Percentiles rank a stretch among this genome's conserved stretches.
These are phyloP conservation scores for Penicillium italicum DNA, from an alignment of 2,329 filamentous ascomycete genomes.

Conservation along the genomic window DNA sequence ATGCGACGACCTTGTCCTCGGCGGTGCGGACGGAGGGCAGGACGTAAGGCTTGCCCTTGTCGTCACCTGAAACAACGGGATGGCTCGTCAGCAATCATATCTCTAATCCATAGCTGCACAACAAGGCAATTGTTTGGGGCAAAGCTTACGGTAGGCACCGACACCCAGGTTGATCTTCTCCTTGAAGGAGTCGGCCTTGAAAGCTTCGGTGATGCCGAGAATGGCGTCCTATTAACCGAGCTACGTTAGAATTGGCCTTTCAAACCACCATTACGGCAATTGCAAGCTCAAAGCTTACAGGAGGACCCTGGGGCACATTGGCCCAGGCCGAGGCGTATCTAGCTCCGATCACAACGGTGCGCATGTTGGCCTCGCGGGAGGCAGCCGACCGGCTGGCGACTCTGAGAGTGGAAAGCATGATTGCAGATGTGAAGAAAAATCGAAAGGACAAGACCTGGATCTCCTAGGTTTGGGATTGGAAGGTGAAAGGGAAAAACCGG, in stretches of 20 bases:
- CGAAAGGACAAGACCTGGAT: constrained; percentile 7
- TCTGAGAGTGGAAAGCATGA: constrained; percentile 49
- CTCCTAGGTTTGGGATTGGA: constrained; percentile 7
- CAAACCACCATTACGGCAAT: background rate
- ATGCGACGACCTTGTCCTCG: constrained; percentile 77
- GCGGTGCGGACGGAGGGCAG: constrained; percentile 88
- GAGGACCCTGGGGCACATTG: constrained; percentile 88
- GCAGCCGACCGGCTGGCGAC: constrained; percentile 43
- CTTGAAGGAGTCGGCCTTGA: constrained; percentile 90
- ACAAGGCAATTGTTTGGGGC: background rate
- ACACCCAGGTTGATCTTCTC: constrained; percentile 99
- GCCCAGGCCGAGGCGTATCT: constrained; percentile 80
- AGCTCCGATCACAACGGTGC: constrained; percentile 42
- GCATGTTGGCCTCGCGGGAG: constrained; percentile 39
- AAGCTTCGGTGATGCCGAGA: constrained; percentile 80
- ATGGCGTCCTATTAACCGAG: constrained; percentile 41
- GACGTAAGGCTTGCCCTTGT: constrained; percentile 96
- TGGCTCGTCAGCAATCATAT: background rate
- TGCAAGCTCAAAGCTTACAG: constrained; percentile 58
- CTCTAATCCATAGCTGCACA: background rate
- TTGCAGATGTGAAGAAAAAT: constrained; percentile 6
- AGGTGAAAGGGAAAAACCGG: constrained; percentile 16
- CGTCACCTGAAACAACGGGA: constrained; percentile 55
- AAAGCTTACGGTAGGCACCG: constrained; percentile 75
- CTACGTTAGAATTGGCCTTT: constrained; percentile 25